phyloP scores from a whole-genome alignment of 192 early-diverging fungal species.

The Coemansia sp. region DNA sequence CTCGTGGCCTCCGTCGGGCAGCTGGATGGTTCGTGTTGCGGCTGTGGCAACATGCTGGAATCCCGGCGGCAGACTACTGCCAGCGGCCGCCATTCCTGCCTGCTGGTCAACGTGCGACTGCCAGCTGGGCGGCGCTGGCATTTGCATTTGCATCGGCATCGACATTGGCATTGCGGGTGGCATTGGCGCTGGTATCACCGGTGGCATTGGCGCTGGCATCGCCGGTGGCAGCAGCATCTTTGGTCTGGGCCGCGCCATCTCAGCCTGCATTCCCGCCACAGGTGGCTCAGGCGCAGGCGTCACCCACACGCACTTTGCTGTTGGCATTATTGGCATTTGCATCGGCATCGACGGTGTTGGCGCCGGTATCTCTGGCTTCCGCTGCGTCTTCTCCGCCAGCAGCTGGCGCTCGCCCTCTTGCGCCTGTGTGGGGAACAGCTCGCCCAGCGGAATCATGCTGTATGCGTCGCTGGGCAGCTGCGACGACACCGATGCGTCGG shows the following conservation, averaged over 20 bases:
- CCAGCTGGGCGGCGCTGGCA: not conserved
- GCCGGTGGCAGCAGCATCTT: not conserved
- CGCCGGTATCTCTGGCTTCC: not conserved
- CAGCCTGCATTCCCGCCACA: not conserved
- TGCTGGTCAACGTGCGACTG: not conserved
- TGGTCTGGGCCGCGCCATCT: not conserved
- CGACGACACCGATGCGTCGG: not conserved
- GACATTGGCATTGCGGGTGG: not conserved
- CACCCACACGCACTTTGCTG: constrained; percentile 6
- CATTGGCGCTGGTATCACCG: not conserved
- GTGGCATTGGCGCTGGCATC: not conserved
- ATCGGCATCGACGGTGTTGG: not conserved
- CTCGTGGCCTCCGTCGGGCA: not conserved
- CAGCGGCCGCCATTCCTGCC: not conserved
- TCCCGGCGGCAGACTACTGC: not conserved
- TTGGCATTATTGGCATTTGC: too few species aligned
- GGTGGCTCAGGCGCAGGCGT: not conserved
- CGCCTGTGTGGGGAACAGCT: not conserved
- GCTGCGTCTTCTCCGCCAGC: not conserved
- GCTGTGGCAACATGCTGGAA: not conserved
- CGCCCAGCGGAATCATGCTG: not conserved
- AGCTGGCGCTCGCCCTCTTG: not conserved
- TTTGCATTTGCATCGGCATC: not conserved
- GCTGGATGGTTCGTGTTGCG: not conserved
- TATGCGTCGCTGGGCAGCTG: not conserved